These are phyloP conservation scores for Gracilaria vermiculophylla DNA, from an alignment of 23 red algal genomes.

Conservation along the genomic window DNA sequence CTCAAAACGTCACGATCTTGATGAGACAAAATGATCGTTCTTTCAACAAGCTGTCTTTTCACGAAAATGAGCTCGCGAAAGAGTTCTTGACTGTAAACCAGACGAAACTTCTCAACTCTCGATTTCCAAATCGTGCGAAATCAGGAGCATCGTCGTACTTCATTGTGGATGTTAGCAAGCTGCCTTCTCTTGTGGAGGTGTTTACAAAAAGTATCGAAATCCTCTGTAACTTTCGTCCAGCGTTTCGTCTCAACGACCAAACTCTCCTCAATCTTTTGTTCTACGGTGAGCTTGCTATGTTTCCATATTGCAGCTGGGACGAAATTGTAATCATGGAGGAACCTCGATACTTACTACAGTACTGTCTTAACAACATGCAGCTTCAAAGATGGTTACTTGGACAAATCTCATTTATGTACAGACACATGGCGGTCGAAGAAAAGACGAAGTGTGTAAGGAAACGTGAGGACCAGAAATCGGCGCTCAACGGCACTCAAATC, in stretches of 20 bases:
- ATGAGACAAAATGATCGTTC: constrained; percentile 65
- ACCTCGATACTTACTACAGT: background rate
- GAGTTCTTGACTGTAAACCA: constrained; percentile 24
- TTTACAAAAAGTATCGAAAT: constrained; percentile 47
- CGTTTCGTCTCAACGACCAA: constrained; percentile 62
- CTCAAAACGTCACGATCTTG: constrained; percentile 22
- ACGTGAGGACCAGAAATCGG: background rate
- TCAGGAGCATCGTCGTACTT: constrained; percentile 28
- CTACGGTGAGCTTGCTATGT: constrained; percentile 20
- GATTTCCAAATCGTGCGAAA: constrained; percentile 51
- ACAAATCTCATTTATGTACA: constrained; percentile 35
- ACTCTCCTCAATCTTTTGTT: constrained; percentile 52
- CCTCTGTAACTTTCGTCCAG: constrained; percentile 52
- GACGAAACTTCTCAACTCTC: background rate
- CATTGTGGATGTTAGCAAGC: constrained; percentile 45
- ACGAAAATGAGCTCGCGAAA: constrained; percentile 29
- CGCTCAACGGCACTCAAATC: background rate
- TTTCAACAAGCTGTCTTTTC: constrained; percentile 26
- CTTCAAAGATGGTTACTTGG: constrained; percentile 37
- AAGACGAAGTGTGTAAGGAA: constrained; percentile 11
- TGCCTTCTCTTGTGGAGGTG: background rate
- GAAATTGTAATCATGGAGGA: constrained; percentile 37
- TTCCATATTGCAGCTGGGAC: constrained; percentile 51
- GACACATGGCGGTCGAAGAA: constrained; percentile 42
- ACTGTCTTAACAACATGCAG: constrained; percentile 32